Evolutionary conservation across 2,329 filamentous ascomycete species (phyloP).

Genomic region (Tolypocladium tundrense): DNA sequence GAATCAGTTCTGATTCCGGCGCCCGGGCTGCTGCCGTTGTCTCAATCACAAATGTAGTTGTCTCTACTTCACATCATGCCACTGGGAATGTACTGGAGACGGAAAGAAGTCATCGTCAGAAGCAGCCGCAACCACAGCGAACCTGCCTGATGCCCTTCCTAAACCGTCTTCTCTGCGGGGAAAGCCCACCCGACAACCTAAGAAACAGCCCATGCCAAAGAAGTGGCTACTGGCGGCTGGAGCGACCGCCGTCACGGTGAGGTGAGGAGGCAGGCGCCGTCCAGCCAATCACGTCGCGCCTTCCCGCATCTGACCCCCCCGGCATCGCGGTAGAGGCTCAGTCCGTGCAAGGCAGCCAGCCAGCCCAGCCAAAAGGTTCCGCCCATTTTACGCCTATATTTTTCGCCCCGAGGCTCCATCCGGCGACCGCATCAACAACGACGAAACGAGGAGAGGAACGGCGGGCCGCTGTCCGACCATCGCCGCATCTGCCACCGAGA

Average conservation of each 20-base stretch:
- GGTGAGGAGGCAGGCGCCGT: conserved; percentile 3
- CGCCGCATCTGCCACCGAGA: not conserved
- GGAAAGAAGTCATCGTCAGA: not conserved
- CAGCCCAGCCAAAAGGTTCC: not conserved
- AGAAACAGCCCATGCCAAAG: not conserved
- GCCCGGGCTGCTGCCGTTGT: not conserved
- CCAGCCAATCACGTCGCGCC: conserved; percentile 12
- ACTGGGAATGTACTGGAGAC: not conserved
- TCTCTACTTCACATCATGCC: not conserved
- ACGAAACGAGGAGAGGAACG: not conserved
- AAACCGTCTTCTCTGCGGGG: not conserved
- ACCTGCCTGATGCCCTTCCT: not conserved
- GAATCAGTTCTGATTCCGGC: not conserved
- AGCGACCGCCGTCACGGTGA: conserved; percentile 1
- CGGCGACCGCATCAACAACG: conserved; percentile 3
- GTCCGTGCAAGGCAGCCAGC: not conserved
- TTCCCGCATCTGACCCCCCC: conserved; percentile 7
- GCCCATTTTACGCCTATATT: conserved; percentile 2
- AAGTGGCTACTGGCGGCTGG: not conserved
- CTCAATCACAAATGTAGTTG: not conserved
- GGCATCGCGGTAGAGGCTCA: conserved; percentile 5
- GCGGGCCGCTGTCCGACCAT: not conserved
- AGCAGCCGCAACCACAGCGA: not conserved
- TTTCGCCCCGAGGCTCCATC: conserved; percentile 12
- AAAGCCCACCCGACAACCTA: not conserved